These are phyloP conservation scores for Fusarium phyllophilum DNA, from an alignment of 2,329 filamentous ascomycete genomes.

Conservation along the genomic window DNA sequence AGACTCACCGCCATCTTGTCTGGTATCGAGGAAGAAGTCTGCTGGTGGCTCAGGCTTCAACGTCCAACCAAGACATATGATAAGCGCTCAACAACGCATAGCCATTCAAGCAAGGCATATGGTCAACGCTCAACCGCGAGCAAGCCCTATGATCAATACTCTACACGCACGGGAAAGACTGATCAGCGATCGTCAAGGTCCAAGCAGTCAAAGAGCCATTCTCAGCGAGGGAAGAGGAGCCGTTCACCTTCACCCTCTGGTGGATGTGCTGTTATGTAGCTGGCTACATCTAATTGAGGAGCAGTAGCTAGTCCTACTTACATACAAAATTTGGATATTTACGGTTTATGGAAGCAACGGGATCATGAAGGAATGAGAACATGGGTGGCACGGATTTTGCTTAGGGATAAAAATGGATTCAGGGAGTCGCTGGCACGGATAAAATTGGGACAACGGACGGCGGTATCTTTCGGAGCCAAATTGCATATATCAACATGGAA, in stretches of 20 bases:
- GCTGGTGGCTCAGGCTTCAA: conserved; percentile 29
- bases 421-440: conserved; percentile 3
- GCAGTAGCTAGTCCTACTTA: neutral
- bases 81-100: neutral
- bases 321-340: neutral
- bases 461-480: neutral
- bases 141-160: conserved; percentile 8
- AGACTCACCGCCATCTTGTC: conserved; percentile 18
- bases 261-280: conserved; percentile 31
- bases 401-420: neutral
- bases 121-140: conserved; percentile 4
- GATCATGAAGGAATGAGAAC: neutral
- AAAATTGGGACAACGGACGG: conserved; percentile 1
- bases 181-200: conserved; percentile 11
- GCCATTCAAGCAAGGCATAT: neutral
- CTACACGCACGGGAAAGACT: conserved; percentile 2
- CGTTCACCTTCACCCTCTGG: conserved; percentile 14
- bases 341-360: neutral
- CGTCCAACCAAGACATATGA: conserved; percentile 5
- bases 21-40: conserved; percentile 23
- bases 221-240: conserved; percentile 6
- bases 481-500: conserved; percentile 6
- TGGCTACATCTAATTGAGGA: neutral
- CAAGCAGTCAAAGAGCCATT: neutral
- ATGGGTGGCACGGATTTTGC: neutral